These are phyloP conservation scores for Aspergillus fumigatus DNA, from an alignment of 2,329 filamentous ascomycete species.

Conservation along the genomic window DNA sequence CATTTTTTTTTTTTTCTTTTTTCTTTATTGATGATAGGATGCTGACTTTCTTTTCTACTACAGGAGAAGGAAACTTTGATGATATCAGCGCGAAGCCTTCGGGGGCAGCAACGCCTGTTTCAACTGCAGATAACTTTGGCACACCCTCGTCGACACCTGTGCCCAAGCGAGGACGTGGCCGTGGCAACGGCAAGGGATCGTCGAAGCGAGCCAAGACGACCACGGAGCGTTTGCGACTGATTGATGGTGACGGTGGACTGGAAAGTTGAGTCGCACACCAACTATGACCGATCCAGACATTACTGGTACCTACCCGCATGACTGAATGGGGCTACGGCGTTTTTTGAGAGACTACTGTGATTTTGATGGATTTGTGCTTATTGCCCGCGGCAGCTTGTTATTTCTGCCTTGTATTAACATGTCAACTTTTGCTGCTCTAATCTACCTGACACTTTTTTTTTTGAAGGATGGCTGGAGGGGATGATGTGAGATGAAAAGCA, in stretches of 20 bases:
- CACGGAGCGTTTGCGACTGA: conserved; percentile 46
- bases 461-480: not conserved
- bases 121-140: conserved; percentile 46
- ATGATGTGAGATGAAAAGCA: not conserved
- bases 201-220: conserved; percentile 59
- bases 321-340: conserved; percentile 11
- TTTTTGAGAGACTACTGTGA: not conserved
- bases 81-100: conserved; percentile 76
- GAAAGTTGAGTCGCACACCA: conserved; percentile 6
- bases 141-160: conserved; percentile 29
- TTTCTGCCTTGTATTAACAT: not conserved
- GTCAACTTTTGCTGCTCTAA: not conserved
- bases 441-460: not conserved
- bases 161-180: conserved; percentile 56
- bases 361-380: not conserved
- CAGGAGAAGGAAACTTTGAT: conserved; percentile 95
- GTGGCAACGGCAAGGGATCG: conserved; percentile 51
- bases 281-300: not conserved
- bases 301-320: conserved; percentile 5
- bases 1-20: not conserved
- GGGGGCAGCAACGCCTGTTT: conserved; percentile 77
- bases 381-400: not conserved
- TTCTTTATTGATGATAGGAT: not conserved
- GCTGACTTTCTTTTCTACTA: conserved; percentile 8
- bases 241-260: conserved; percentile 42